Evolutionary conservation across 2,329 filamentous ascomycete genomes (phyloP).

Genomic region (Colletotrichum navitas): DNA sequence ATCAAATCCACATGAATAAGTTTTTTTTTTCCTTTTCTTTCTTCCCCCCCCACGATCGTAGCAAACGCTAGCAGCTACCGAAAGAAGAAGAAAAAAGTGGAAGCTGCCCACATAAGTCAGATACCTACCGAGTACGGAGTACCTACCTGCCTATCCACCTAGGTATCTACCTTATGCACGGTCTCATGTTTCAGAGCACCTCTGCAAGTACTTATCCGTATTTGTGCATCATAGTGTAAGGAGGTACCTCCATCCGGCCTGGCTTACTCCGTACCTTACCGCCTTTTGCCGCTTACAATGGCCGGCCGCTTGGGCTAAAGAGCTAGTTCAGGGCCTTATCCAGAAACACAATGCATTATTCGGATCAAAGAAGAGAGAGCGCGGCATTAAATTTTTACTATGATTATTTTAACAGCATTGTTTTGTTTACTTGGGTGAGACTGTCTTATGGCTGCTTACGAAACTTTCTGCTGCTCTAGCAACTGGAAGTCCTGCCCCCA

Average conservation of each 20-base stretch:
- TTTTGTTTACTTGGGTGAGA: constrained; percentile 16
- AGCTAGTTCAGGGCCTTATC: not conserved
- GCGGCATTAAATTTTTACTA: no score
- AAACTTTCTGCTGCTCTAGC: constrained; percentile 8
- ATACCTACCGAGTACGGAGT: no score
- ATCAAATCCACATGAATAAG: not conserved
- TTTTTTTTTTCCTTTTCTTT: not conserved
- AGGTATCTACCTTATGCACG: constrained; percentile 1
- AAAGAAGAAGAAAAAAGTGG: not conserved
- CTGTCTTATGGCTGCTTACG: not conserved
- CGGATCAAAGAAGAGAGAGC: not conserved
- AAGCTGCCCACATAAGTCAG: not conserved
- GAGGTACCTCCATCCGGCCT: not conserved
- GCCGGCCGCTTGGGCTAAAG: not conserved
- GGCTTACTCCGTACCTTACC: constrained; percentile 11
- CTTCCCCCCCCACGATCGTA: no score
- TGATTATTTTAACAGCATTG: not conserved
- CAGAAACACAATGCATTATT: constrained; percentile 19
- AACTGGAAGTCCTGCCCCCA: constrained; percentile 7
- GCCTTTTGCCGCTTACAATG: constrained; percentile 25
- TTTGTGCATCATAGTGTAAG: constrained; percentile 20
- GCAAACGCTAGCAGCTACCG: not conserved
- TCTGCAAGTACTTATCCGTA: constrained; percentile 11
- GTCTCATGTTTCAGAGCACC: constrained; percentile 32
- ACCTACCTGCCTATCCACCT: not conserved